Evolutionary conservation across 1,284 basidiomycete genomes (phyloP).

Genomic region (Malassezia yamatoensis): DNA sequence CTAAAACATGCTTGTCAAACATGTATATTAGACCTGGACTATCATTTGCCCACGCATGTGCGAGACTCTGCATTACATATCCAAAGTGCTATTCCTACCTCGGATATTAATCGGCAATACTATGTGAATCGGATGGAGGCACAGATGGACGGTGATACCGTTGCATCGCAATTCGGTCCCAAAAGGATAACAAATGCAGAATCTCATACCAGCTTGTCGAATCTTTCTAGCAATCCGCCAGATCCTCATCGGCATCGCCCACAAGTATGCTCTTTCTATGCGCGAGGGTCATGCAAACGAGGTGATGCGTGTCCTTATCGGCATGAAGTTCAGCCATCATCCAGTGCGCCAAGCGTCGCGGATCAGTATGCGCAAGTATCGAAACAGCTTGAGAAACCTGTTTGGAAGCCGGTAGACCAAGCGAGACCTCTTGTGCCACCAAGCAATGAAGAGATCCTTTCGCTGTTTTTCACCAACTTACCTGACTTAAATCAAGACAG

Average conservation of each 20-base stretch:
- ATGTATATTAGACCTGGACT: constrained; percentile 85
- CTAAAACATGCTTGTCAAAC: constrained; percentile 99
- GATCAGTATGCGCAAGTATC: too few relatives aligned
- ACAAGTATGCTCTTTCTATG: constrained; percentile 88
- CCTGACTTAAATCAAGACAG: constrained; percentile 66
- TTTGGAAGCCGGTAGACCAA: constrained; percentile 51
- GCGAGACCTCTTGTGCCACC: constrained; percentile 74
- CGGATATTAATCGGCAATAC: constrained; percentile 88
- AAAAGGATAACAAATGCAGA: not conserved
- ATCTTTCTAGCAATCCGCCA: constrained; percentile 81
- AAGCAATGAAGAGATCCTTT: constrained; percentile 73
- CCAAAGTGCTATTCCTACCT: constrained; percentile 78
- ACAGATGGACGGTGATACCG: constrained; percentile 54
- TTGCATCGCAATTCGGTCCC: constrained; percentile 15
- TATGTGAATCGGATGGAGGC: constrained; percentile 62
- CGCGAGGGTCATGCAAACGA: constrained; percentile 84
- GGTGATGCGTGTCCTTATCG: constrained; percentile 86
- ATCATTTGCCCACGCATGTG: constrained; percentile 90
- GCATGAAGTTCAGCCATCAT: constrained; percentile 66
- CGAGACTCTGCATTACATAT: constrained; percentile 85
- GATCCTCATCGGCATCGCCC: constrained; percentile 93
- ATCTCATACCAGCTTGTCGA: constrained; percentile 90
- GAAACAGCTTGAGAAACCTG: too few relatives aligned
- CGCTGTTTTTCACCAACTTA: constrained; percentile 78
- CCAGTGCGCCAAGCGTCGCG: too few relatives aligned